Evolutionary conservation across 176 grass and related monocot species (phyloP).

Genomic region (Aechmea fasciata): DNA sequence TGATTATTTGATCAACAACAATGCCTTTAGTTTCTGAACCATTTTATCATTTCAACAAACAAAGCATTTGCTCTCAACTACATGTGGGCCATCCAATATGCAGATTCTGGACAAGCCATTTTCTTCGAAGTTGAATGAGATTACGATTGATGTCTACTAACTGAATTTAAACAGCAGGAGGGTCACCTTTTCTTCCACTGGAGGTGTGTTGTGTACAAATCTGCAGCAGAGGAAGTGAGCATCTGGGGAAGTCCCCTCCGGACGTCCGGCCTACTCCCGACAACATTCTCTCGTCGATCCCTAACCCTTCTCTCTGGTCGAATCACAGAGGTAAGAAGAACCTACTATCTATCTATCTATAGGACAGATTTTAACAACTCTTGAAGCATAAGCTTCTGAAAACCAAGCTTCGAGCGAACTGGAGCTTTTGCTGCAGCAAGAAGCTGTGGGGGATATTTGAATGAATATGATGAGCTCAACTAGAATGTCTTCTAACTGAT

Average conservation of each 20-base stretch:
- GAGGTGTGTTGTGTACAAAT: slow-evolving; percentile 77
- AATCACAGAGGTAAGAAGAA: slow-evolving; percentile 56
- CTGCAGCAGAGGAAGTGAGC: slow-evolving; percentile 57
- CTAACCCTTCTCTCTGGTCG: slow-evolving; percentile 66
- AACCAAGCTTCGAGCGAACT: no score
- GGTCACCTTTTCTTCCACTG: slow-evolving; percentile 62
- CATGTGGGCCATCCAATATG: no score
- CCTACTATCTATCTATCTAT: neutral
- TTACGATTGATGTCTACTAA: neutral
- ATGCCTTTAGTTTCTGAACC: no score
- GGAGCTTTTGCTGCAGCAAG: no score
- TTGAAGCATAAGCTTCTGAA: neutral
- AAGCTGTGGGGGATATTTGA: no score
- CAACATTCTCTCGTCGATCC: slow-evolving; percentile 32
- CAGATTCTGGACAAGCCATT: neutral
- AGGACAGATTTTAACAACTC: neutral
- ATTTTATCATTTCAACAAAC: no score
- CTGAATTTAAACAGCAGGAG: slow-evolving; percentile 22
- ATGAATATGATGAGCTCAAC: neutral
- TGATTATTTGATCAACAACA: no score
- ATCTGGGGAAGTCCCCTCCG: slow-evolving; percentile 82
- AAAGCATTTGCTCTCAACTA: no score
- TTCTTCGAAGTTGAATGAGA: neutral
- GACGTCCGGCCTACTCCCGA: slow-evolving; percentile 49
- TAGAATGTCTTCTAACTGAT: neutral